Evolutionary conservation across 2,329 filamentous ascomycete species (phyloP).

Genomic region (Albophoma yamanashiensis): DNA sequence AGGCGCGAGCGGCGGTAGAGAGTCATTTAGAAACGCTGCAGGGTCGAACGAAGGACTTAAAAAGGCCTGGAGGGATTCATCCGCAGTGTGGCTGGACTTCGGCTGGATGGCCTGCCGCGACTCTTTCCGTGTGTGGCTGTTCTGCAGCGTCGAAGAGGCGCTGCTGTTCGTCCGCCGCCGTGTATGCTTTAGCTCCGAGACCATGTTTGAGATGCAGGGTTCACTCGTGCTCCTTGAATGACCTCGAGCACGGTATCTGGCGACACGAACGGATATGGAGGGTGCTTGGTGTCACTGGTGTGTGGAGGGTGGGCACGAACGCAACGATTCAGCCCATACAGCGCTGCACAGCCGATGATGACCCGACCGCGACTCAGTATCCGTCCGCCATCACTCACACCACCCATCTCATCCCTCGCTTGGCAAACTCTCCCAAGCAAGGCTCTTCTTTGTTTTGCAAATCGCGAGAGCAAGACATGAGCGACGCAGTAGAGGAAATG

Average conservation of each 20-base stretch:
- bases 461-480: slow-evolving; percentile 23
- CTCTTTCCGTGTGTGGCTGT: slow-evolving; percentile 29
- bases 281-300: not conserved
- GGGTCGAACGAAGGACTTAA: slow-evolving; percentile 69
- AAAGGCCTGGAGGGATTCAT: slow-evolving; percentile 66
- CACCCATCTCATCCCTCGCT: not conserved
- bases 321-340: not conserved
- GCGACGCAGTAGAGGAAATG: slow-evolving; percentile 38
- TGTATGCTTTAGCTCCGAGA: slow-evolving; percentile 17
- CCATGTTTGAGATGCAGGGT: slow-evolving; percentile 9
- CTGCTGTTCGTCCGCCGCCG: slow-evolving; percentile 38
- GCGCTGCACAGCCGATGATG: slow-evolving; percentile 19
- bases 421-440: not conserved
- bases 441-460: not conserved
- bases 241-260: not conserved
- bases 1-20: slow-evolving; percentile 56
- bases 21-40: slow-evolving; percentile 73
- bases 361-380: slow-evolving; percentile 11
- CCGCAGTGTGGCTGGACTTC: slow-evolving; percentile 54
- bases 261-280: not conserved
- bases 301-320: not conserved
- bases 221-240: not conserved
- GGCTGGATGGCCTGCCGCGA: slow-evolving; percentile 28
- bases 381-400: not conserved
- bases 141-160: slow-evolving; percentile 25